A percentile compares a stretch with the other conserved stretches of the same genome.
Evolutionary conservation across 192 early-diverging fungal genomes (phyloP).

Genomic region (Diversispora epigaea): DNA sequence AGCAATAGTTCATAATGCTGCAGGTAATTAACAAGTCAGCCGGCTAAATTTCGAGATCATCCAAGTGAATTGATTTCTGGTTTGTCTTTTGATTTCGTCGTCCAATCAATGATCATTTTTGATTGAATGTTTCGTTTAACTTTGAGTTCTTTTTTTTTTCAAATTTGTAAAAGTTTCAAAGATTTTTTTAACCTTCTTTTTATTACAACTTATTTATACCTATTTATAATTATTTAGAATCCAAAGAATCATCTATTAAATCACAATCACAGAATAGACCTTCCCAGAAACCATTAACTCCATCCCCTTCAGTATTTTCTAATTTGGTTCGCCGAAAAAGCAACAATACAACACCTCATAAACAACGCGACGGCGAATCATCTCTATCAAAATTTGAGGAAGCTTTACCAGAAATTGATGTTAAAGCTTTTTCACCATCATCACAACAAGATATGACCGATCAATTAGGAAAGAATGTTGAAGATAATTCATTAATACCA

Average conservation of each 20-base stretch:
- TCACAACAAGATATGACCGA: background rate
- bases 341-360: background rate
- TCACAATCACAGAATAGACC: background rate
- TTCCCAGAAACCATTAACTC: slow-evolving; percentile 2
- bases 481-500: background rate
- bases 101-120: background rate
- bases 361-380: background rate
- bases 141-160: background rate
- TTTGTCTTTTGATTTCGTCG: background rate
- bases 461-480: background rate
- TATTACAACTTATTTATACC: background rate
- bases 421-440: background rate
- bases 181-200: too few species aligned
- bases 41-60: background rate
- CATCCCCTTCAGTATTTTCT: slow-evolving; percentile 21
- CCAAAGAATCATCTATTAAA: background rate
- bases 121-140: too few species aligned
- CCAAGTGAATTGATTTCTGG: background rate
- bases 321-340: slow-evolving; percentile 20
- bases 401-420: background rate
- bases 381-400: background rate
- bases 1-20: slow-evolving; percentile 5
- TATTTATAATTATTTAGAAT: background rate
- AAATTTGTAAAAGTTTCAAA: background rate
- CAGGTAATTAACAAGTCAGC: slow-evolving; percentile 23